Evolutionary conservation across 768 basidiomycete genomes (phyloP).

Genomic region (Amanita muscaria): DNA sequence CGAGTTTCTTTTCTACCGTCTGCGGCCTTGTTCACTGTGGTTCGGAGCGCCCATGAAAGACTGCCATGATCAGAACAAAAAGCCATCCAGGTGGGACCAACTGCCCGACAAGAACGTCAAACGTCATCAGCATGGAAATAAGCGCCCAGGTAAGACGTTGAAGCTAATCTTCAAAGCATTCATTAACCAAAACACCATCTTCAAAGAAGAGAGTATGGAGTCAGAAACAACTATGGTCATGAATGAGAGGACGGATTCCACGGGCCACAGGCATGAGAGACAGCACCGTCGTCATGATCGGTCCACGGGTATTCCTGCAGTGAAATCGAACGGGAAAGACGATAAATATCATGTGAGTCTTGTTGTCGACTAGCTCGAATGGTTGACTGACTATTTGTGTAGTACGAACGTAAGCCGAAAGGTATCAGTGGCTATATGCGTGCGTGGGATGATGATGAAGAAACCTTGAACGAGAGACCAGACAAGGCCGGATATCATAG

Average conservation of each 20-base stretch:
- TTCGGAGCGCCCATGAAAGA: neutral
- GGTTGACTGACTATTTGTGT: neutral
- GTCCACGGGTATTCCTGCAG: neutral
- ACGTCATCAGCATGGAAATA: no score
- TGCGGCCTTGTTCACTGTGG: neutral
- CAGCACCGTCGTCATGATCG: neutral
- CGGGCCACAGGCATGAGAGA: no score
- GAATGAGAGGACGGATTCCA: no score
- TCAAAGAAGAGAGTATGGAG: neutral
- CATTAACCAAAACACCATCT: no score
- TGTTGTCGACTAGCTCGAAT: no score
- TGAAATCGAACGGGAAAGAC: neutral
- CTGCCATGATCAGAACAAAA: neutral
- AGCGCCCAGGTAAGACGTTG: no score
- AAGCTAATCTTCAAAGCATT: no score
- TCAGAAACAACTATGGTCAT: no score
- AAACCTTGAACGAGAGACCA: neutral
- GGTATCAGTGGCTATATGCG: conserved; percentile 8
- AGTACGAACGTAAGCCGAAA: neutral
- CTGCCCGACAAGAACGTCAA: neutral
- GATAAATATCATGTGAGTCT: neutral
- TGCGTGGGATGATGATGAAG: conserved; percentile 4
- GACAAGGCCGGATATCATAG: neutral
- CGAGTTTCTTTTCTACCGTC: neutral
- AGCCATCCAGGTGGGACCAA: conserved; percentile 3